Percentiles rank a stretch among this genome's conserved stretches.
Conservation (phyloP, 1,284 basidiomycete genomes). For the Phlebopus sp. region DNA sequence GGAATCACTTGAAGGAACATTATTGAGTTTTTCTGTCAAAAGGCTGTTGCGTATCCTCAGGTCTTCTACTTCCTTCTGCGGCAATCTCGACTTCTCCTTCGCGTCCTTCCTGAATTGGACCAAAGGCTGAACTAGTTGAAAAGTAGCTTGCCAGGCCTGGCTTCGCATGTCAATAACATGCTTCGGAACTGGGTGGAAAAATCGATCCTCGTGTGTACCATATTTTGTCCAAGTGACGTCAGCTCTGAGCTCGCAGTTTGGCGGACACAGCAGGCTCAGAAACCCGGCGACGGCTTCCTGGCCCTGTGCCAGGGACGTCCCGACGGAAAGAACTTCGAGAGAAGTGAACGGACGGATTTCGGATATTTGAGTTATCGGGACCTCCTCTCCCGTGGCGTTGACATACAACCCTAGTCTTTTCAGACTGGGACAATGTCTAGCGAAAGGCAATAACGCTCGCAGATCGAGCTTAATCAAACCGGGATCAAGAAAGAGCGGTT, state of each 20-base stretch:
- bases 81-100: slow-evolving; percentile 34
- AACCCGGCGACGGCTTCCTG: slow-evolving; percentile 47
- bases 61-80: slow-evolving; percentile 53
- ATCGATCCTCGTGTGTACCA: slow-evolving; percentile 16
- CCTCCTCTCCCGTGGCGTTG: slow-evolving; percentile 20
- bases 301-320: slow-evolving; percentile 45
- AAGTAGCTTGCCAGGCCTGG: slow-evolving; percentile 43
- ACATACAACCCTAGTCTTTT: slow-evolving; percentile 51
- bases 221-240: slow-evolving; percentile 42
- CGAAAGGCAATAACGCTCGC: slow-evolving; percentile 50
- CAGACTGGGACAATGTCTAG: slow-evolving; percentile 50
- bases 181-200: slow-evolving; percentile 23
- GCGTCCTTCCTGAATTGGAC: slow-evolving; percentile 49
- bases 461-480: slow-evolving; percentile 42
- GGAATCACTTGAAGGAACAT: slow-evolving; percentile 18
- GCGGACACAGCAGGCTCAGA: slow-evolving; percentile 48
- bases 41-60: slow-evolving; percentile 45
- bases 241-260: slow-evolving; percentile 38
- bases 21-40: slow-evolving; percentile 36
- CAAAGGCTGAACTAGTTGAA: slow-evolving; percentile 46
- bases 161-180: slow-evolving; percentile 33
- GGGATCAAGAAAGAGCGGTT: slow-evolving; percentile 42
- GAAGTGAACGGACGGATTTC: slow-evolving; percentile 35
- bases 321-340: slow-evolving; percentile 44
- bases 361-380: background rate